Base-by-base conservation (phyloP, 371 early-diverging fungal species). In the Zychaea mexicana region DNA sequence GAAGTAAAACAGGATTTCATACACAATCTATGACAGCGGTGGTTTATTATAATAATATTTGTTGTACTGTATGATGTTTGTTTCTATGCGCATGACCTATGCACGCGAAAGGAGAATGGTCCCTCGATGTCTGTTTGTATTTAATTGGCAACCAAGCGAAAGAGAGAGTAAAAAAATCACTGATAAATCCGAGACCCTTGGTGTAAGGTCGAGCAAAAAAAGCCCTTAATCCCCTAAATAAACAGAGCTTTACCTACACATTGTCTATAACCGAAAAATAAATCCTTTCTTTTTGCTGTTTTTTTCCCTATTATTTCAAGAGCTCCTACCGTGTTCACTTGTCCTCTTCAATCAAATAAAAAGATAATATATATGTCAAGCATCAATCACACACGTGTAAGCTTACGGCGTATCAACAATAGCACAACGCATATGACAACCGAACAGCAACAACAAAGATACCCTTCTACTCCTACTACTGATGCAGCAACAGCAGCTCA, bases 121-220 rank as follows among this genome's bases (percentile, higher is more conserved):
- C n/a, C n/a, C n/a, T n/a, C n/a, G n/a, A n/a, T n/a, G n/a, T n/a
- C n/a, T n/a, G n/a, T 12, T 36, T 36, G 36, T 15, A 42, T 12
- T 12, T 17, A 15, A 42, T 42, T 42, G 42, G n/a, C 42, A 42
- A 42, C 13, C 42, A 42, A 42, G n/a, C 6, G 42, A 42, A 49
- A 0, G 19, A 46, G 7, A 46, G n/a, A 46, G 46, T 17, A 46
- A 46, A 3, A 46, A 24, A 24, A 49, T 22, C 19, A n/a, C 2
- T 24, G 49, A 49, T 49, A 49, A 49, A 49, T 49, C 49, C 49
- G 49, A 49, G 49, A 49, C 49, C 49, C 49, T 49, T 49, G 49
- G 1, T 12, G 12, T 49, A 49, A 24, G 49, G 6, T 15, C 15
- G 9, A 36, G 49, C 6, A 46, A 1, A 9, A n/a, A n/a, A 46